These are phyloP conservation scores for Arabis alpina DNA, from an alignment of 345 rosid species.

Conservation along the genomic window DNA sequence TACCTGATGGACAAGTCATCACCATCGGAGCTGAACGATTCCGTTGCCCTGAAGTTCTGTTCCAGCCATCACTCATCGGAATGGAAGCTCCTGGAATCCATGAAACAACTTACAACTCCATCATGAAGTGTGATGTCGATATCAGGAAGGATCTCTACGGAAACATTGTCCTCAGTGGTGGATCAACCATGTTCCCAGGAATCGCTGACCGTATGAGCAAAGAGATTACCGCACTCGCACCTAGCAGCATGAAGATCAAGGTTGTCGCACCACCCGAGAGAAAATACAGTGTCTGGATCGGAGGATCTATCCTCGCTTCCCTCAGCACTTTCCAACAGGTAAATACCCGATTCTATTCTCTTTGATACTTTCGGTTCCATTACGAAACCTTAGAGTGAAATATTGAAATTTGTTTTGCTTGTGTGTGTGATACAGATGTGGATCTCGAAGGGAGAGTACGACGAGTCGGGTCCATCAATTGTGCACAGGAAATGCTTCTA, in stretches of 20 bases:
- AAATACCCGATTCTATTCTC: background rate
- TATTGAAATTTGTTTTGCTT: slow-evolving; percentile 13
- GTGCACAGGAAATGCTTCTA: slow-evolving; percentile 69
- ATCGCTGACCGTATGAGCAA: slow-evolving; percentile 55
- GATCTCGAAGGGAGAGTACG: slow-evolving; percentile 64
- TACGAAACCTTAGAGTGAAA: background rate
- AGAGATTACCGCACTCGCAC: slow-evolving; percentile 53
- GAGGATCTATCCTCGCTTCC: slow-evolving; percentile 62
- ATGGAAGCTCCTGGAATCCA: slow-evolving; percentile 58
- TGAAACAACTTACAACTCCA: slow-evolving; percentile 50
- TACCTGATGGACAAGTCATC: slow-evolving; percentile 61
- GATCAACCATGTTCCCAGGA: slow-evolving; percentile 56
- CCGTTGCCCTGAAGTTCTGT: slow-evolving; percentile 55
- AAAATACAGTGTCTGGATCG: slow-evolving; percentile 61
- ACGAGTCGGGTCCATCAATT: slow-evolving; percentile 64
- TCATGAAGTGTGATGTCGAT: slow-evolving; percentile 51
- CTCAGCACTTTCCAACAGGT: slow-evolving; percentile 60
- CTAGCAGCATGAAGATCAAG: slow-evolving; percentile 51
- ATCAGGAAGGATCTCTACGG: slow-evolving; percentile 57
- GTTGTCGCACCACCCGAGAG: slow-evolving; percentile 64
- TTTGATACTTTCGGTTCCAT: background rate
- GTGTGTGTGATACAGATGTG: slow-evolving; percentile 51
- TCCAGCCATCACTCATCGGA: slow-evolving; percentile 52
- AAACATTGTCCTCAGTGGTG: slow-evolving; percentile 59
- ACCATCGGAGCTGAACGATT: slow-evolving; percentile 54